phyloP scores from a whole-genome alignment of 192 early-diverging fungal species.

The Rhizophagus clarus region DNA sequence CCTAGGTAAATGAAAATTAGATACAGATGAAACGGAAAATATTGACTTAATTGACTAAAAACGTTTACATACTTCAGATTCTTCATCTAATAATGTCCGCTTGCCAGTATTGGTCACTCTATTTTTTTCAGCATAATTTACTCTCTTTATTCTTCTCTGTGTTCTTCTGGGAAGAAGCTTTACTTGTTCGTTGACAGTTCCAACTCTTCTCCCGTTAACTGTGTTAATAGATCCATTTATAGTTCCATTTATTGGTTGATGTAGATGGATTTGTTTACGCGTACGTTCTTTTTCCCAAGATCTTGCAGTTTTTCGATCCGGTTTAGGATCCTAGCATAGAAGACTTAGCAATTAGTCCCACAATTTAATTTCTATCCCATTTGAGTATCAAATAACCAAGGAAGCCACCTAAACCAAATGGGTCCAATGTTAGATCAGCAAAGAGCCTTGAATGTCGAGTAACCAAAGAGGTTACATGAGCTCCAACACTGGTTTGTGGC shows the following conservation, averaged over 20 bases:
- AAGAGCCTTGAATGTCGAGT: constrained; percentile 18
- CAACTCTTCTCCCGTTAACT: constrained; percentile 14
- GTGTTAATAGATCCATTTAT: constrained; percentile 16
- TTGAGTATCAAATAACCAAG: constrained; percentile 13
- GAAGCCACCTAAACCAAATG: constrained; percentile 7
- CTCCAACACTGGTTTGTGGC: constrained; percentile 25
- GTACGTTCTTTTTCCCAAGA: constrained; percentile 15
- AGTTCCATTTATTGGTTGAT: constrained; percentile 22
- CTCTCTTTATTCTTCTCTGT: constrained; percentile 6
- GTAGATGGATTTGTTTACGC: constrained; percentile 11
- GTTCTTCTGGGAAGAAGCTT: constrained; percentile 12
- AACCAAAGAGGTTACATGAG: constrained; percentile 13
- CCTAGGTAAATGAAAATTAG: constrained; percentile 19
- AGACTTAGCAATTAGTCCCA: constrained; percentile 10
- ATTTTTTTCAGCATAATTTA: constrained; percentile 12
- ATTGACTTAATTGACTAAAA: too few species aligned
- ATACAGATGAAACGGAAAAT: constrained; percentile 5
- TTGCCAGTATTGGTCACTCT: constrained; percentile 6
- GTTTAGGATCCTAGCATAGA: constrained; percentile 21
- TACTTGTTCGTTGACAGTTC: constrained; percentile 11
- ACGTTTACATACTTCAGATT: constrained; percentile 14
- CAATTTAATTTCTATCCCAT: constrained; percentile 16
- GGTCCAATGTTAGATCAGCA: constrained; percentile 16
- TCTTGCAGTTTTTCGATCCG: constrained; percentile 2
- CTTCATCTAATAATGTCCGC: constrained; percentile 14